Percentiles rank a stretch among this genome's conserved stretches.
Evolutionary conservation across 345 rosid genomes (phyloP).

Genomic region (Xanthoceras sorbifolium): DNA sequence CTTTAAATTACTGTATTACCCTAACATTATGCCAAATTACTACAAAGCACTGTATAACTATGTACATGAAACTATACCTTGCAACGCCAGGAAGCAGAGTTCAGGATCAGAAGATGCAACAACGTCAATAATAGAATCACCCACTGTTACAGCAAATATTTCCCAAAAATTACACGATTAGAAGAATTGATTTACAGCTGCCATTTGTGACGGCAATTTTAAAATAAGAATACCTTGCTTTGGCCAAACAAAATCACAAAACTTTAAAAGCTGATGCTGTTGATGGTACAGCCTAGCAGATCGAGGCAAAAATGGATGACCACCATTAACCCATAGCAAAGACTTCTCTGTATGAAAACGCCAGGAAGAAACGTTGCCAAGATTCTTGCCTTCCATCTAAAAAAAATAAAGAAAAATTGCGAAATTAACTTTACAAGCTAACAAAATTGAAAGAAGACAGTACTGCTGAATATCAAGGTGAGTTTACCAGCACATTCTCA

Average conservation of each 20-base stretch:
- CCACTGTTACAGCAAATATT: slow-evolving; percentile 34
- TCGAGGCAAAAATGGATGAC: slow-evolving; percentile 79
- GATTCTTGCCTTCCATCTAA: slow-evolving; percentile 55
- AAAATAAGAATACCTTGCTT: slow-evolving; percentile 50
- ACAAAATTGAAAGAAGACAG: slow-evolving; percentile 3
- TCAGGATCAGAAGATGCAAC: slow-evolving; percentile 51
- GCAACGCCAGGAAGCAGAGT: slow-evolving; percentile 68
- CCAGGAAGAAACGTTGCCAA: slow-evolving; percentile 44
- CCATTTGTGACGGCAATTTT: neutral
- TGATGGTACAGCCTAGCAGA: slow-evolving; percentile 51
- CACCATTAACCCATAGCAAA: slow-evolving; percentile 87
- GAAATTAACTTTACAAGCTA: slow-evolving; percentile 14
- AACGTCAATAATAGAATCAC: slow-evolving; percentile 40
- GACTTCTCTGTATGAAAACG: slow-evolving; percentile 54
- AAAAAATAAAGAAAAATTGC: slow-evolving; percentile 21
- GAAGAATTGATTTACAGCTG: slow-evolving; percentile 16
- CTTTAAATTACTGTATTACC: neutral
- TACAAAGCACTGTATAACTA: neutral
- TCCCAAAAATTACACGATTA: slow-evolving; percentile 19
- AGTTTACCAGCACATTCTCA: slow-evolving; percentile 56
- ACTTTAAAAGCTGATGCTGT: slow-evolving; percentile 55
- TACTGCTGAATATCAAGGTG: slow-evolving; percentile 12
- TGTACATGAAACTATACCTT: slow-evolving; percentile 53
- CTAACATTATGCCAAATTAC: neutral
- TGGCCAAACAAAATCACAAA: slow-evolving; percentile 72